phyloP scores from a whole-genome alignment of 441 rosid species.

The Brassica hybrid region DNA sequence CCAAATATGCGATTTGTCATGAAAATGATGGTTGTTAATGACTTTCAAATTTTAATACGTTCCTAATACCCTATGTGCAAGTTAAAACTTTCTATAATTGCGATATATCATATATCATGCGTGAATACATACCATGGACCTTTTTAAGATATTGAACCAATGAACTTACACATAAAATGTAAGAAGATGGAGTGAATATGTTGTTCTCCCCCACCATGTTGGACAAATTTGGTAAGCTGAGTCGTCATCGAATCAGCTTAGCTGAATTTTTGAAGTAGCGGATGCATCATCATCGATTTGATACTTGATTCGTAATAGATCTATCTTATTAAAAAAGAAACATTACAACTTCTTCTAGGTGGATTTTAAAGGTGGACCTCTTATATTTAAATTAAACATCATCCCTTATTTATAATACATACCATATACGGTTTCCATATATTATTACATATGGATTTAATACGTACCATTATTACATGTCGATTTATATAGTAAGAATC shows the following conservation, averaged over 20 bases:
- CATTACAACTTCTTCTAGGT: too few species aligned
- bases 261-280: constrained; percentile 17
- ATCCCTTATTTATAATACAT: too few species aligned
- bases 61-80: not conserved
- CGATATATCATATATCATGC: constrained; percentile 20
- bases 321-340: too few species aligned
- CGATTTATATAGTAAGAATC: too few species aligned
- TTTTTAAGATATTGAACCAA: constrained; percentile 8
- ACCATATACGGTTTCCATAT: too few species aligned
- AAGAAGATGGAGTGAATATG: constrained; percentile 22
- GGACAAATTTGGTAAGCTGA: constrained; percentile 33
- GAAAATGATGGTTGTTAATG: constrained; percentile 16
- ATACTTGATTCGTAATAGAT: constrained; percentile 27
- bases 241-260: constrained; percentile 34
- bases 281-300: constrained; percentile 29
- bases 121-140: constrained; percentile 3
- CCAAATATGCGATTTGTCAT: constrained; percentile 12
- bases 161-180: constrained; percentile 10
- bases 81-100: not conserved
- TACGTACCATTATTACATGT: too few species aligned
- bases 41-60: constrained; percentile 6
- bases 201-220: constrained; percentile 31
- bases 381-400: too few species aligned
- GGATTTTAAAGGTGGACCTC: too few species aligned
- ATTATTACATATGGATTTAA: too few species aligned